Conservation (phyloP, 2,329 filamentous ascomycete species). For the Sordariomycetes sp. region DNA sequence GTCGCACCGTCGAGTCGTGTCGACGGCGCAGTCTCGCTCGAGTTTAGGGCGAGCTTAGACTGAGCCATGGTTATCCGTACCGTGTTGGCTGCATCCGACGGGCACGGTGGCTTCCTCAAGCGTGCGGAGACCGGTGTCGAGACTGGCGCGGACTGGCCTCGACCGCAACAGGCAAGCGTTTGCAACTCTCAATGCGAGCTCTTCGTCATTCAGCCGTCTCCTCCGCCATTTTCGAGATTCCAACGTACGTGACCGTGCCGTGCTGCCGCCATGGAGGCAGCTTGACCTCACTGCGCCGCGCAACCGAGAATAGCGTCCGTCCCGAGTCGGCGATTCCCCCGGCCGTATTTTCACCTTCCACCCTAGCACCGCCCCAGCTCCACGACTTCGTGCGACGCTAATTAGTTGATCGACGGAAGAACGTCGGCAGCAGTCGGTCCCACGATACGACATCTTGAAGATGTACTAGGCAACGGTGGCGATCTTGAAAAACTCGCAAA, state of each 20-base stretch:
- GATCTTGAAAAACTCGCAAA: background rate
- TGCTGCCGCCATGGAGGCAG: background rate
- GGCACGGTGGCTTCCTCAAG: too few species aligned
- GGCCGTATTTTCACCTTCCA: background rate
- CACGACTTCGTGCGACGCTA: background rate
- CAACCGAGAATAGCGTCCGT: background rate
- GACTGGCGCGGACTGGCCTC: too few species aligned
- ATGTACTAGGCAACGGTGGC: too few species aligned
- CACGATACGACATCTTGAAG: background rate
- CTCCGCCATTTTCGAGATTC: background rate
- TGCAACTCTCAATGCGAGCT: too few species aligned
- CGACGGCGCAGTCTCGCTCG: background rate
- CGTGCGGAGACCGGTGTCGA: too few species aligned
- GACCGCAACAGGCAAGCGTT: too few species aligned
- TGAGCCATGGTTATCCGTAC: too few species aligned
- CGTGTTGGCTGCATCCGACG: too few species aligned
- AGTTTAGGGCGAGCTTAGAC: background rate
- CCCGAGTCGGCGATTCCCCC: background rate
- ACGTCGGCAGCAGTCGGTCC: background rate
- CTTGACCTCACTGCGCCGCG: background rate
- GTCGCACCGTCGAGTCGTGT: background rate
- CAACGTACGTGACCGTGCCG: background rate
- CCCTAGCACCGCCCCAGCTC: background rate
- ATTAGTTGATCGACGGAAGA: background rate
- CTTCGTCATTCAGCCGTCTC: too few species aligned